phyloP scores from a whole-genome alignment of 1,139 yeast species.

The Diutina scorzettiae region DNA sequence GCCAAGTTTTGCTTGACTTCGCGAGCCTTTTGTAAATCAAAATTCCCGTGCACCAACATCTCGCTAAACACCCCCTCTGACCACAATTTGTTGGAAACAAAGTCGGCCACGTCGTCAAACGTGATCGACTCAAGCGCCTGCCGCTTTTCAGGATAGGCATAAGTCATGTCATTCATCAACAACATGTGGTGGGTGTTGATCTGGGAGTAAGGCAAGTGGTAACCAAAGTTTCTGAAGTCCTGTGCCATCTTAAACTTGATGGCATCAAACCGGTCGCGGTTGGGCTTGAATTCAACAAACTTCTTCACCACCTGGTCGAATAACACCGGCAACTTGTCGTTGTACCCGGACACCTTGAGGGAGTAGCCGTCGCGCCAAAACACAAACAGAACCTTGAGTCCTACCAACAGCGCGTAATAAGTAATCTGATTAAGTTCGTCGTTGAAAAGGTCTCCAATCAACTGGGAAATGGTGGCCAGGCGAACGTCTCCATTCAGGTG shows the following conservation, averaged over 20 bases:
- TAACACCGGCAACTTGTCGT: conserved; percentile 61
- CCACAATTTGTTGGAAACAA: conserved; percentile 32
- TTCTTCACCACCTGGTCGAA: conserved; percentile 47
- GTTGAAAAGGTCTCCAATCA: conserved; percentile 50
- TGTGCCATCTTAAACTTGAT: conserved; percentile 53
- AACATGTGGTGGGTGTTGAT: conserved; percentile 50
- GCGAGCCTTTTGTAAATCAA: conserved; percentile 41
- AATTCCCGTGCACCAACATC: conserved; percentile 70
- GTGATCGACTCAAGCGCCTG: conserved; percentile 34
- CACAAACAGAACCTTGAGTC: conserved; percentile 46
- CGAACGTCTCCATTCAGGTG: not conserved
- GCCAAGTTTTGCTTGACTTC: conserved; percentile 15
- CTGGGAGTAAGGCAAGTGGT: conserved; percentile 64
- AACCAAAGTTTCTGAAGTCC: conserved; percentile 60
- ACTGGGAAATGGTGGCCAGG: conserved; percentile 29
- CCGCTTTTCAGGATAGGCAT: conserved; percentile 51
- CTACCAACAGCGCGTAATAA: conserved; percentile 80
- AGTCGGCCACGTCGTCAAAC: conserved; percentile 34
- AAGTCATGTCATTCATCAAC: conserved; percentile 59
- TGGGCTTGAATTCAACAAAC: conserved; percentile 41
- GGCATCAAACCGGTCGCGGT: conserved; percentile 47
- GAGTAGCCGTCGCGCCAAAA: conserved; percentile 62
- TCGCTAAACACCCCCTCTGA: conserved; percentile 48
- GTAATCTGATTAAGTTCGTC: conserved; percentile 69
- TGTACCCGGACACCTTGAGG: conserved; percentile 64